A percentile compares a stretch with the other conserved stretches of the same genome.
Conservation (phyloP, 768 basidiomycete species). For the Podaxis mareebaensis region DNA sequence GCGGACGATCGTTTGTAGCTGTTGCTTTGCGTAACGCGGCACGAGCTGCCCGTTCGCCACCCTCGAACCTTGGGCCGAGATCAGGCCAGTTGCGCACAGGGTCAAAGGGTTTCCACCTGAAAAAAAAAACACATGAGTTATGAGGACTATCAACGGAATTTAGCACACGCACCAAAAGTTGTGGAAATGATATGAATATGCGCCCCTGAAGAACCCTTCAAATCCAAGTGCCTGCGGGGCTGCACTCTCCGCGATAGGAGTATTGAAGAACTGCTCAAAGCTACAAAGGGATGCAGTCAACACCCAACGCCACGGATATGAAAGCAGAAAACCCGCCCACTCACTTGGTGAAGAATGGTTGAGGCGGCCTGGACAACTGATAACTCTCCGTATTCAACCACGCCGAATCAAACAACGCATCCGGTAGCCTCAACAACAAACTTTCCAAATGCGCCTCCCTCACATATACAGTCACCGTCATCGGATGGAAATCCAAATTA, state of each 20-base stretch:
- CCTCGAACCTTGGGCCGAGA: conserved; percentile 76
- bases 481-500: conserved; percentile 94
- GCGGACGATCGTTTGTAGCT: neutral
- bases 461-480: conserved; percentile 89
- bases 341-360: conserved; percentile 92
- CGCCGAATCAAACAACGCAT: conserved; percentile 95
- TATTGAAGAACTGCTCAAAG: conserved; percentile 88
- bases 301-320: neutral
- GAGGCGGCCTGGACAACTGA: conserved; percentile 90
- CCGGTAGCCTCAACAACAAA: conserved; percentile 84
- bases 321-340: conserved; percentile 40
- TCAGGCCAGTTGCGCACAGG: conserved; percentile 94
- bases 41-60: conserved; percentile 72
- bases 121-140: conserved; percentile 11
- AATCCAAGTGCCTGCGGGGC: conserved; percentile 88
- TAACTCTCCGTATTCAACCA: conserved; percentile 94
- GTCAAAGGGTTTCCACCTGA: conserved; percentile 94
- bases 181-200: conserved; percentile 96
- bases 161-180: conserved; percentile 72
- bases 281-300: conserved; percentile 37
- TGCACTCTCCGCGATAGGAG: conserved; percentile 69
- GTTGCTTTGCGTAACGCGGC: conserved; percentile 26
- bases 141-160: too few relatives aligned
- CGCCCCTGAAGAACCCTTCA: conserved; percentile 94
- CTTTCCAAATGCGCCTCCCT: conserved; percentile 87